These are phyloP conservation scores for Umbelopsis sp. DNA, from an alignment of 192 early-diverging fungal species.

Conservation along the genomic window DNA sequence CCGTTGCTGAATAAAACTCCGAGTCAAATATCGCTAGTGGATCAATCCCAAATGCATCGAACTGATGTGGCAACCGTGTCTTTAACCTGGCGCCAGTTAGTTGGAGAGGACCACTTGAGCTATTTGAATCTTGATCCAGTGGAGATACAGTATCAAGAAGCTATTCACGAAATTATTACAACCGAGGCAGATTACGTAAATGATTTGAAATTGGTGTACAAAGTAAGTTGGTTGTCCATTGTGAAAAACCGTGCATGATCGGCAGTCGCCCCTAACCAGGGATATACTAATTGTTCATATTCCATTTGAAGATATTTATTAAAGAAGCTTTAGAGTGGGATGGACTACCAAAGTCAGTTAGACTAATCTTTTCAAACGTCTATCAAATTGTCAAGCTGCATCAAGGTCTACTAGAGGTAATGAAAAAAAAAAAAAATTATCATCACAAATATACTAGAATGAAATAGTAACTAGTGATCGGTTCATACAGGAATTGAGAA, in stretches of 20 bases:
- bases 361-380: constrained; percentile 5
- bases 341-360: constrained; percentile 4
- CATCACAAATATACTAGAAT: background rate
- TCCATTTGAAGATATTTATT: constrained; percentile 11
- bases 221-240: background rate
- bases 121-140: background rate
- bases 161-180: constrained; percentile 80
- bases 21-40: background rate
- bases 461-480: background rate
- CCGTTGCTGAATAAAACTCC: background rate
- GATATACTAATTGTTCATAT: background rate
- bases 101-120: background rate
- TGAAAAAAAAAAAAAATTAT: background rate
- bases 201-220: constrained; percentile 55
- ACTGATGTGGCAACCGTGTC: background rate
- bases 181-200: constrained; percentile 82
- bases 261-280: too few relatives aligned
- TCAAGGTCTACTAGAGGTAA: background rate
- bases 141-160: constrained; percentile 58
- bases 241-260: too few relatives aligned
- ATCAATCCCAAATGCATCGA: constrained; percentile 13
- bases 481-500: background rate
- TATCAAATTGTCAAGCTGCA: constrained; percentile 9
- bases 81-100: background rate
- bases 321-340: constrained; percentile 14